Percentiles rank a stretch among this genome's conserved stretches.
phyloP scores from a whole-genome alignment of 139 green algal genomes.

The Nannochloris sp. region DNA sequence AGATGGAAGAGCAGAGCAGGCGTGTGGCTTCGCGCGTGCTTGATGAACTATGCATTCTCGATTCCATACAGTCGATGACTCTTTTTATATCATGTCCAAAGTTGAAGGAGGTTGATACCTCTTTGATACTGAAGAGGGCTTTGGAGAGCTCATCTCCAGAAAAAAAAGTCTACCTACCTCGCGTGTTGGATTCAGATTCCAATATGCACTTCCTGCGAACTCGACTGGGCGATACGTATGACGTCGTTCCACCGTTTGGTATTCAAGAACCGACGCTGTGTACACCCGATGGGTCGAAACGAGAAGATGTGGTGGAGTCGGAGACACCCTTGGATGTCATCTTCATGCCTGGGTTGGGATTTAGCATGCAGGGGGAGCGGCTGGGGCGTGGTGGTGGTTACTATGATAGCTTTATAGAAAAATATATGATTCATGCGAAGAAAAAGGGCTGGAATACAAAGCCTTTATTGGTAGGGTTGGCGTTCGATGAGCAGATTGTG shows the following conservation, averaged over 20 bases:
- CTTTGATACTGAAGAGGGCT: slow-evolving; percentile 25
- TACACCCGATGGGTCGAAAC: slow-evolving; percentile 35
- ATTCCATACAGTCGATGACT: slow-evolving; percentile 21
- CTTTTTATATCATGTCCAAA: slow-evolving; percentile 56
- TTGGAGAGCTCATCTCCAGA: slow-evolving; percentile 9
- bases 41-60: slow-evolving; percentile 17
- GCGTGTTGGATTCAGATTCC: slow-evolving; percentile 56
- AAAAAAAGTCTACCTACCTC: slow-evolving; percentile 47
- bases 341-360: slow-evolving; percentile 72
- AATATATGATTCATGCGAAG: slow-evolving; percentile 1
- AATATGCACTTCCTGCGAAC: slow-evolving; percentile 76
- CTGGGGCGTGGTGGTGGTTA: slow-evolving; percentile 68
- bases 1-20: slow-evolving; percentile 4
- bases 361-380: slow-evolving; percentile 44
- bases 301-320: slow-evolving; percentile 33
- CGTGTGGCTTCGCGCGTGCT: slow-evolving; percentile 28
- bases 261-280: slow-evolving; percentile 52
- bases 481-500: slow-evolving; percentile 39
- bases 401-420: slow-evolving; percentile 52
- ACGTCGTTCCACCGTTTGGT: slow-evolving; percentile 56
- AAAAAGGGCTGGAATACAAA: slow-evolving; percentile 5
- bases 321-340: slow-evolving; percentile 49
- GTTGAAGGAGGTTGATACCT: slow-evolving; percentile 66
- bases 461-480: slow-evolving; percentile 43
- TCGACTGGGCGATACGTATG: slow-evolving; percentile 14